phyloP scores from a whole-genome alignment of 176 grass and related monocot species.

The Ampelocalamus luodianensis region DNA sequence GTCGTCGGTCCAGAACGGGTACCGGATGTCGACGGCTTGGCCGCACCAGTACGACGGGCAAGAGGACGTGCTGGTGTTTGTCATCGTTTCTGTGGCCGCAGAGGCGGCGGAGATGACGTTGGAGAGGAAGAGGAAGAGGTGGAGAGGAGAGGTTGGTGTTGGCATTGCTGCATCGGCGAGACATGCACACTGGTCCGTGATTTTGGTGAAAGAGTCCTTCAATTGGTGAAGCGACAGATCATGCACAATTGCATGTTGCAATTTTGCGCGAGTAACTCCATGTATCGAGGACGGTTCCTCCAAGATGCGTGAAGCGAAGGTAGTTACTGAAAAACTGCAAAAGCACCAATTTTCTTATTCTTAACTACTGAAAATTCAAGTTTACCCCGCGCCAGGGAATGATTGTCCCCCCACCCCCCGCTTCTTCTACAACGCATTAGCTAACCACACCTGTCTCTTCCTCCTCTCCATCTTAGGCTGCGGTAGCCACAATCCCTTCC shows the following conservation, averaged over 20 bases:
- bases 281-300: conserved; percentile 2
- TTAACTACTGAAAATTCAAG: no score
- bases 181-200: background rate
- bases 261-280: background rate
- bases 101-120: background rate
- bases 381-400: no score
- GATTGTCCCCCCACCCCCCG: no score
- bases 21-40: conserved; percentile 56
- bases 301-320: conserved; percentile 45
- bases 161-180: conserved; percentile 29
- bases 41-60: conserved; percentile 59
- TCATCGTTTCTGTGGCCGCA: background rate
- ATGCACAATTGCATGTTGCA: background rate
- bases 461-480: no score
- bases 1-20: conserved; percentile 60
- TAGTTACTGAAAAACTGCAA: background rate
- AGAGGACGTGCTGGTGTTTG: conserved; percentile 12
- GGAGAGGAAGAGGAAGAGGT: conserved; percentile 15
- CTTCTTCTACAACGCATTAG: no score
- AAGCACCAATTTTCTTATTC: background rate
- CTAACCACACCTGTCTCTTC: no score
- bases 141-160: background rate
- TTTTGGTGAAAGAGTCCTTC: background rate
- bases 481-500: no score
- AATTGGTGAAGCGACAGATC: conserved; percentile 25